Evolutionary conservation across 73 alveolate genomes (phyloP).

Genomic region (Stentor roeselii): DNA sequence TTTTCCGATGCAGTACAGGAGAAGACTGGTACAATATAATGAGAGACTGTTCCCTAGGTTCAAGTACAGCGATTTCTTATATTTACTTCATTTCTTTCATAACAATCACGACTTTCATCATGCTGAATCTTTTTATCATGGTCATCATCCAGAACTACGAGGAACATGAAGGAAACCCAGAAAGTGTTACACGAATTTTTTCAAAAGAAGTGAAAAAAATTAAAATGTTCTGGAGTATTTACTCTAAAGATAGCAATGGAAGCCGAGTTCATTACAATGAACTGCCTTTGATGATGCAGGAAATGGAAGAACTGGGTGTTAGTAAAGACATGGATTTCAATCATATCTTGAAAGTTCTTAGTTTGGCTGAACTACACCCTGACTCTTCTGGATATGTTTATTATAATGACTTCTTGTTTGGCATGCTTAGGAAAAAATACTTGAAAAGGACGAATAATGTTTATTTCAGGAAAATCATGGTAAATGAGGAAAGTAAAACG

Average conservation of each 20-base stretch:
- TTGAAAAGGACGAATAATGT: not conserved
- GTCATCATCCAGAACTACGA: constrained; percentile 69
- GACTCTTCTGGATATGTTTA: constrained; percentile 32
- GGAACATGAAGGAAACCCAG: constrained; percentile 48
- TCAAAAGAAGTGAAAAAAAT: constrained; percentile 41
- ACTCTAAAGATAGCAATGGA: constrained; percentile 30
- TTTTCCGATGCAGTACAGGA: constrained; percentile 77
- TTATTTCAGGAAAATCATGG: not conserved
- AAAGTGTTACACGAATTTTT: constrained; percentile 51
- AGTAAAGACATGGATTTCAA: constrained; percentile 7
- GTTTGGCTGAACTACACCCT: constrained; percentile 27
- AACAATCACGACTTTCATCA: constrained; percentile 46
- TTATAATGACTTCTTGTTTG: constrained; percentile 40
- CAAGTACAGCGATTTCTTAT: constrained; percentile 38
- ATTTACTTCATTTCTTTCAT: constrained; percentile 52
- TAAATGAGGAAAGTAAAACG: not conserved
- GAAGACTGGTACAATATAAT: constrained; percentile 81
- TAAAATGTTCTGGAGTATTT: constrained; percentile 40
- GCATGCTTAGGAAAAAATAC: constrained; percentile 32
- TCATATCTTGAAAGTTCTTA: constrained; percentile 12
- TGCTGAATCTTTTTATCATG: constrained; percentile 69
- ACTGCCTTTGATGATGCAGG: constrained; percentile 30
- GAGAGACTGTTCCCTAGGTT: constrained; percentile 46
- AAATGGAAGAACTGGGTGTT: constrained; percentile 33
- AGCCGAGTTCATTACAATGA: constrained; percentile 26